Base-by-base conservation (phyloP, 1,284 basidiomycete species). In the Trametes pubescens region DNA sequence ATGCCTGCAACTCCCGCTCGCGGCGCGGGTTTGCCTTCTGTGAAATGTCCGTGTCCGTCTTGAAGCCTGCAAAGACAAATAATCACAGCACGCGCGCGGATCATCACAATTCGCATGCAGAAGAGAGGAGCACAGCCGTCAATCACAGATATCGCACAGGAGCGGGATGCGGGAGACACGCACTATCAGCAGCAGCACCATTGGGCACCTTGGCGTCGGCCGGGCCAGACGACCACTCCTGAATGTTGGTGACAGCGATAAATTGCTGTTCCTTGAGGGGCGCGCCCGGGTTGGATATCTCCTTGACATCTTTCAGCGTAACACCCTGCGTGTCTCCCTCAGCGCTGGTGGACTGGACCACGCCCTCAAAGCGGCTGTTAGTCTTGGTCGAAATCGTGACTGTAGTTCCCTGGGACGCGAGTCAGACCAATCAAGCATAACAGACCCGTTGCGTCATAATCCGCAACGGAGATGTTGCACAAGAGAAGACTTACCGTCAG, bases 11-110 rank as follows among this genome's bases (percentile, higher is more conserved):
- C 72, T 95, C 94, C 59, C 94, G 91, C 72, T 94, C 92, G 53
- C 87, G 86, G 16, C 81, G 75, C n/a, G 69, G 71, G 21, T 77
- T 76, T 57, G 81, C 82, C 69, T 82, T 84, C 68, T 84, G 84
- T 69, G 87, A 89, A 72, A 98, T 97, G 71, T 97, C 95, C 21
- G 87, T 83, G 75, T 98, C 95, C 32, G 94, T 98, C 69, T 92
- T 87, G 84, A 98, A 96, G 40, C 86, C 94, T 92, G 75, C 35
- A 24, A 43, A 35, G n/a, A 43, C 32, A 44, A n/a, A 44, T 51
- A 47, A 65, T 34, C 43, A 24, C 44, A 52, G 52, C 35, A 48
- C n/a, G 55, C 48, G 46, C 32, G 49, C 24, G 21, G 54, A 51
- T 59, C 44, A 38, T 22, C 29, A 32, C 29, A 32, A 62, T 62